Conservation (phyloP, 164 flowering plant species). For the Amborella trichopoda region DNA sequence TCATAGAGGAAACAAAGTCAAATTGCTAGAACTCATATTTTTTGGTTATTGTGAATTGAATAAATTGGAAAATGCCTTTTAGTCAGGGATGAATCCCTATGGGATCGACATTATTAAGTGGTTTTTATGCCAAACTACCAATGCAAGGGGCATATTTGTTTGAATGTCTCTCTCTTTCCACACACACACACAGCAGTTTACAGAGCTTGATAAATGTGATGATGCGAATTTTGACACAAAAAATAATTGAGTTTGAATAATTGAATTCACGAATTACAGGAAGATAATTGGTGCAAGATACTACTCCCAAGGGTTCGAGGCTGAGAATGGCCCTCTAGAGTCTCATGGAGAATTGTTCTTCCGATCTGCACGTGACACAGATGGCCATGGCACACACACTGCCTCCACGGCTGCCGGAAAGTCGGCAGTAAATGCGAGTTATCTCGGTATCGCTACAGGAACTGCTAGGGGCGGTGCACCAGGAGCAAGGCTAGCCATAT, state of each 20-base stretch:
- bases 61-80: no score
- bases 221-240: no score
- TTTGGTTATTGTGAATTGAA: no score
- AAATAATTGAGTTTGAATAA: neutral
- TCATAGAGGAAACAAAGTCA: no score
- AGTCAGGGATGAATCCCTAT: no score
- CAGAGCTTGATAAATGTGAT: no score
- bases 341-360: constrained; percentile 3
- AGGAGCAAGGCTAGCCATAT: constrained; percentile 42
- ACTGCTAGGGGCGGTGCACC: constrained; percentile 50
- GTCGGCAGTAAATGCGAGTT: constrained; percentile 20
- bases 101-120: no score
- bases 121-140: no score
- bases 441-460: constrained; percentile 33
- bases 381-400: constrained; percentile 31
- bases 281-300: constrained; percentile 39
- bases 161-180: neutral
- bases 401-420: constrained; percentile 45
- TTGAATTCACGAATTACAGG: constrained; percentile 7
- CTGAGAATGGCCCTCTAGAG: constrained; percentile 8
- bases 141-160: no score
- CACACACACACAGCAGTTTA: neutral
- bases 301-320: constrained; percentile 10
- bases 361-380: constrained; percentile 15
- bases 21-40: no score